These are phyloP conservation scores for Cucumis melo DNA, from an alignment of 306 rosid genomes.

Conservation along the genomic window DNA sequence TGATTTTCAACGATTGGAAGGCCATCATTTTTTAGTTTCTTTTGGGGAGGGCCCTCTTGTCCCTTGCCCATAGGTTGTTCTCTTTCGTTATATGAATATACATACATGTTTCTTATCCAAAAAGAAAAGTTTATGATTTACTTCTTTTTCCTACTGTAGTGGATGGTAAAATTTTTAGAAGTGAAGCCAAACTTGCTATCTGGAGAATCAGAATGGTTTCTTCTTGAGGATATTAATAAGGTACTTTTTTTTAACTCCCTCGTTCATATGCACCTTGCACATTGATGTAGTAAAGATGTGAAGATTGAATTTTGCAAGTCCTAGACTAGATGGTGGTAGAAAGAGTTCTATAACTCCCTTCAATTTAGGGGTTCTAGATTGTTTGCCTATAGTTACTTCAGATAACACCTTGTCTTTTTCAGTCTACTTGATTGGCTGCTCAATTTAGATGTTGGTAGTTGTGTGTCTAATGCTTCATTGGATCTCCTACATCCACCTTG, in stretches of 20 bases:
- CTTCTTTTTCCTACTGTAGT: constrained; percentile 13
- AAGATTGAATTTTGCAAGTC: background rate
- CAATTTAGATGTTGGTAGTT: background rate
- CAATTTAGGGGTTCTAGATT: background rate
- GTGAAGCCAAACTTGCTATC: constrained; percentile 83
- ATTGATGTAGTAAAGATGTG: background rate
- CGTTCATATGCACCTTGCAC: background rate
- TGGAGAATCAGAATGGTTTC: constrained; percentile 79
- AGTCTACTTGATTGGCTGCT: background rate
- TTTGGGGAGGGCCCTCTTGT: no score
- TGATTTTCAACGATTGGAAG: no score
- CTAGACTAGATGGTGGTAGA: background rate
- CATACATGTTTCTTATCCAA: no score
- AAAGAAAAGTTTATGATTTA: background rate
- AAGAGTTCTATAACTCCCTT: background rate
- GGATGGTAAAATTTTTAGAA: constrained; percentile 70
- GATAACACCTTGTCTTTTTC: background rate
- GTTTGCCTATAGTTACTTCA: background rate
- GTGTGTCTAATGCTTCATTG: background rate
- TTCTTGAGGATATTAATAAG: constrained; percentile 68
- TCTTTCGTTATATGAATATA: no score
- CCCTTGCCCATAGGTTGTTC: no score
- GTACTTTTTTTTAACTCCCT: constrained; percentile 15
- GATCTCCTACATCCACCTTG: background rate
- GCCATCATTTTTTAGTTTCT: no score